Base-by-base conservation (phyloP, 2,329 filamentous ascomycete species). In the Ophiostoma perfectum region DNA sequence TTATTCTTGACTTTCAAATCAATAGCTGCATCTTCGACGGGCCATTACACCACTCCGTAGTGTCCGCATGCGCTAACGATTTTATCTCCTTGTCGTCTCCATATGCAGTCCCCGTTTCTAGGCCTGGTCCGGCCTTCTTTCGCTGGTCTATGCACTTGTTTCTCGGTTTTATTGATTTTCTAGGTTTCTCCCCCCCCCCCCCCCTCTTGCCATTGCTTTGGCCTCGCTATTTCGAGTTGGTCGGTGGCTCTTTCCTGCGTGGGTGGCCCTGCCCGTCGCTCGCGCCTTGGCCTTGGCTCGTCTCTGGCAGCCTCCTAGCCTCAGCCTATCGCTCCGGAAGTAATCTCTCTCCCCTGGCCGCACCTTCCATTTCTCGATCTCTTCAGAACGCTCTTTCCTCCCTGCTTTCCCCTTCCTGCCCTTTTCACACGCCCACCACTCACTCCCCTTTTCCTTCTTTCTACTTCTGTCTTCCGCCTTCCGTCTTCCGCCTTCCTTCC, bases 361-460 rank as follows among this genome's bases (percentile, higher is more conserved):
- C 60, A 18, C 67, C 55, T 64, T 62, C 63, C 62, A 52, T 42
- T 68, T 68, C 67, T 68, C 68, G 64, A 64, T 67, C 64, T 65
- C 52, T 18, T 27, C 55, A 60, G 27, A 38, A 60, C 55, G 55
- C 55, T 60, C 55, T 38, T 60, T 38, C 55, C 49, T 55, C 55
- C 55, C 55, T 60, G 55, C 27, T 38, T 60, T 68, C 39, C 36
- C 60, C 62, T 52, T 67, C 52, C 42, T 68, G 60, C 63, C 66
- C 63, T 52, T 55, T n/a, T 66, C 38, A 64, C 44, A 65, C 65
- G 58, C 52, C 66, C 63, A 55, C 14, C 44, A 41, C 67, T 64
- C 44, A 41, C 67, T 64, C 39, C 41, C 63, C 36, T 68, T 64
- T 55, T 66, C 47, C 65, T 49, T 66, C 58, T 27, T 45, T 27